Evolutionary conservation across 345 rosid genomes (phyloP).

Genomic region (Syzygium aromaticum): DNA sequence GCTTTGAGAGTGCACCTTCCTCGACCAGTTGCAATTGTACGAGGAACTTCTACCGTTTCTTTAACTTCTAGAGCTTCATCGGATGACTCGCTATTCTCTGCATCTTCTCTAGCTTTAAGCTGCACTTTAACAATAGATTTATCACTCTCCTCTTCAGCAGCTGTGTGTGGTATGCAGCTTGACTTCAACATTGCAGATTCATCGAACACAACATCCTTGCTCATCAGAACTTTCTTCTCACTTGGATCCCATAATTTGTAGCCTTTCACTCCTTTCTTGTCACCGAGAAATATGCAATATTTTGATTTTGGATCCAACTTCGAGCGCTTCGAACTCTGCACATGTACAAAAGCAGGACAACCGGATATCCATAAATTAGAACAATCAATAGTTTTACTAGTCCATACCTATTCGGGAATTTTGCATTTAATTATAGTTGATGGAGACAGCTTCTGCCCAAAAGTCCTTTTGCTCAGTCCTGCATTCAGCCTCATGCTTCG

Average conservation of each 20-base stretch:
- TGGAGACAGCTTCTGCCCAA: not conserved
- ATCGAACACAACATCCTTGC: not conserved
- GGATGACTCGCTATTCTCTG: not conserved
- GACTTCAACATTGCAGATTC: not conserved
- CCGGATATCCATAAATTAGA: not conserved
- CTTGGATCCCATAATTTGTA: not conserved
- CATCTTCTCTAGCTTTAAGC: not conserved
- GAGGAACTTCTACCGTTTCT: not conserved
- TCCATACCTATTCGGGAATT: not conserved
- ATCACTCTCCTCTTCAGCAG: not conserved
- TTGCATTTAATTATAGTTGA: not conserved
- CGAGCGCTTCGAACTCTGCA: not conserved
- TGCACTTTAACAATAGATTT: not conserved
- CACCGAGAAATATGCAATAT: not conserved
- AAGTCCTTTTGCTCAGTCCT: not conserved
- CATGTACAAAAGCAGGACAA: not conserved
- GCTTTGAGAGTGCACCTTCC: not conserved
- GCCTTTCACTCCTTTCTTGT: not conserved
- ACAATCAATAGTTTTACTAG: not conserved
- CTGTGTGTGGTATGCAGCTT: fast-evolving
- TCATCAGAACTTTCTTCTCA: not conserved
- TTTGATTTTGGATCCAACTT: not conserved
- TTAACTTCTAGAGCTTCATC: not conserved
- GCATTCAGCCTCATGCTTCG: not conserved
- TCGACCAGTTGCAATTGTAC: not conserved